phyloP scores from a whole-genome alignment of 1,139 yeast genomes.

The Taphrina deformans region DNA sequence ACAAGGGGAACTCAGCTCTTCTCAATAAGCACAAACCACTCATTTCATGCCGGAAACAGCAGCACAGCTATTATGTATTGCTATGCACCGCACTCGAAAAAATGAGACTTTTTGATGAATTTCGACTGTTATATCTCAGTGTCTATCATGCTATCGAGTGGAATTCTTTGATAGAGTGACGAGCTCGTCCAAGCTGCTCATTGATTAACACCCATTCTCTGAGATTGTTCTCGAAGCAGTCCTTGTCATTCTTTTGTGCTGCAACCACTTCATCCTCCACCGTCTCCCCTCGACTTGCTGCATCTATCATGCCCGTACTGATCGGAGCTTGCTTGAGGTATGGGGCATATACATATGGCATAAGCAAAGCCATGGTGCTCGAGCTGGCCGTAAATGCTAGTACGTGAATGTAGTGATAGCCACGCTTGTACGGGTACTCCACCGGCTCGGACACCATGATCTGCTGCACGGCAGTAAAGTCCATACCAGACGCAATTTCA shows the following conservation, averaged over 20 bases:
- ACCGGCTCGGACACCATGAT: conserved; percentile 29
- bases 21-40: background rate
- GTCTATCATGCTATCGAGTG: conserved; percentile 29
- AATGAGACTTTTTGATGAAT: too few relatives aligned
- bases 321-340: background rate
- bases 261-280: conserved; percentile 23
- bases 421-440: conserved; percentile 19
- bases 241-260: conserved; percentile 26
- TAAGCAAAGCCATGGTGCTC: conserved; percentile 24
- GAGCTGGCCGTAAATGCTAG: conserved; percentile 27
- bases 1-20: background rate
- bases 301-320: conserved; percentile 11
- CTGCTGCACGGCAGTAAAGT: conserved; percentile 16
- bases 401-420: conserved; percentile 25
- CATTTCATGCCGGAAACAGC: background rate
- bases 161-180: conserved; percentile 23
- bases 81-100: too few relatives aligned
- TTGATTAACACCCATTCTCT: conserved; percentile 31
- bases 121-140: too few relatives aligned
- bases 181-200: conserved; percentile 17
- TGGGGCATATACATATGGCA: conserved; percentile 33
- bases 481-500: conserved; percentile 31
- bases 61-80: too few relatives aligned
- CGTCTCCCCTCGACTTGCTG: conserved; percentile 9
- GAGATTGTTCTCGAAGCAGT: conserved; percentile 25